Evolutionary conservation across 768 basidiomycete species (phyloP), one percentile per base, ranked within the genome.

Genomic region (Termitomyces sp.): DNA sequence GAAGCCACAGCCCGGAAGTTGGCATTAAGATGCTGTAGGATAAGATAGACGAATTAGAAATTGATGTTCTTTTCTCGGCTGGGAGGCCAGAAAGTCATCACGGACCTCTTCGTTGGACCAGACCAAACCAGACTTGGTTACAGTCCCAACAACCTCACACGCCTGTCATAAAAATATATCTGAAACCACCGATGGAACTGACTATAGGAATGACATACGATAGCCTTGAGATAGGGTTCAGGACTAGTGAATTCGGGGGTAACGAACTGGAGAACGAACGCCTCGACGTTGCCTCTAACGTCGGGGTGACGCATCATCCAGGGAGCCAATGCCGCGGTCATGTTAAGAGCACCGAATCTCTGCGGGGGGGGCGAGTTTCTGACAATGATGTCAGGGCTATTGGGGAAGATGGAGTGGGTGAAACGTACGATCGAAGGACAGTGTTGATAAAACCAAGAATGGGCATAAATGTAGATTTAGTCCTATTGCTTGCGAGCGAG

Each of bases 301-400:
- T 89, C 85, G 9, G 91, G 89, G 66, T 93, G 91, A 52, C 83
- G 83, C 84, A 93, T 88, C 63, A 94, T 88, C 73, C 88, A 86
- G 0, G 83, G 82, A 0, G 85, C 86, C 3, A 95, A 78, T 0
- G 84, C 84, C 28, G 86, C 80, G 11, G 84, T 84, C 80, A 94
- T 91, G 64, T 89, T 90, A 37, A 96, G 76, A 2, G 89, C 94
- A 45, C 92, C 94, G 63, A 89, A 95, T 45, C 85, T 82, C 60
- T 94, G 86, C 23, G 81, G 72, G 5, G 89, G 68, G 1, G 81
- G 58, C 2, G 84, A 76, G 57, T 67, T 64, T 55, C 77, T 72
- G 46, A 21, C 23, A 27, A 44, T 23, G 11, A n/a, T 9, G n/a
- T 40, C 14, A 39, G 47, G n/a, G 40, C 40, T 34, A 28, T 16